phyloP scores from a whole-genome alignment of 2,329 filamentous ascomycete genomes.

The Coniochaeta sp. region DNA sequence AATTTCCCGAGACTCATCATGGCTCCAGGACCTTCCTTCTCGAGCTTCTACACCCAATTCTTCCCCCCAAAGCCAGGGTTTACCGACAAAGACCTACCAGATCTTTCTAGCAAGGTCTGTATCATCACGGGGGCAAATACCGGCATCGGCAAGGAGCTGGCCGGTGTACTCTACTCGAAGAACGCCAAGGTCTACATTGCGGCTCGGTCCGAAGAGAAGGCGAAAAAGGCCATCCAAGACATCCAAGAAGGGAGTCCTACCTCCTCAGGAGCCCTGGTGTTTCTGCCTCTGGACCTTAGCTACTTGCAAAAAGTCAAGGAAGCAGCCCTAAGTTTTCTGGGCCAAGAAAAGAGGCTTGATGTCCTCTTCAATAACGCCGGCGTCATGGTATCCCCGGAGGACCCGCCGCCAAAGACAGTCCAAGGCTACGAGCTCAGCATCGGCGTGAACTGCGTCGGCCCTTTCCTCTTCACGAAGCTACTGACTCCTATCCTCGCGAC shows the following conservation, averaged over 20 bases:
- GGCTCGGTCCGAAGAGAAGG: constrained; percentile 33
- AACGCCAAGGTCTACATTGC: constrained; percentile 45
- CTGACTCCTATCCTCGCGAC: constrained; percentile 13
- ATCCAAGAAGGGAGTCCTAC: constrained; percentile 21
- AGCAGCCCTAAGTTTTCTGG: constrained; percentile 14
- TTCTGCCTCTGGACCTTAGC: constrained; percentile 24
- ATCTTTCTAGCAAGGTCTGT: constrained; percentile 23
- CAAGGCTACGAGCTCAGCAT: constrained; percentile 45
- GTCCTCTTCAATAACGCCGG: constrained; percentile 33
- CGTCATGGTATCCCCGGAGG: constrained; percentile 23
- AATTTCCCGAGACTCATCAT: neutral
- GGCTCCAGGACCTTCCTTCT: neutral
- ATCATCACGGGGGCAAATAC: constrained; percentile 33
- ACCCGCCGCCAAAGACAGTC: constrained; percentile 16
- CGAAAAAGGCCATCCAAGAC: constrained; percentile 28
- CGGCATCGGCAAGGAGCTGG: constrained; percentile 27
- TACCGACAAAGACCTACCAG: constrained; percentile 21
- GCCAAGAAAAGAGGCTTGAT: constrained; percentile 20
- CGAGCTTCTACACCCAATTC: constrained; percentile 10
- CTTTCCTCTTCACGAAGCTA: constrained; percentile 32
- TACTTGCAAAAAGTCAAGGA: constrained; percentile 18
- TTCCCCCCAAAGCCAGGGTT: constrained; percentile 20
- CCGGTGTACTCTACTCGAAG: constrained; percentile 41
- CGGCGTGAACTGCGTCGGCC: constrained; percentile 43
- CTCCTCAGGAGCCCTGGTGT: constrained; percentile 19